Percentiles rank a stretch among this genome's conserved stretches.
These are phyloP conservation scores for Avena insularis DNA, from an alignment of 176 grass and related monocot genomes.

Conservation along the genomic window DNA sequence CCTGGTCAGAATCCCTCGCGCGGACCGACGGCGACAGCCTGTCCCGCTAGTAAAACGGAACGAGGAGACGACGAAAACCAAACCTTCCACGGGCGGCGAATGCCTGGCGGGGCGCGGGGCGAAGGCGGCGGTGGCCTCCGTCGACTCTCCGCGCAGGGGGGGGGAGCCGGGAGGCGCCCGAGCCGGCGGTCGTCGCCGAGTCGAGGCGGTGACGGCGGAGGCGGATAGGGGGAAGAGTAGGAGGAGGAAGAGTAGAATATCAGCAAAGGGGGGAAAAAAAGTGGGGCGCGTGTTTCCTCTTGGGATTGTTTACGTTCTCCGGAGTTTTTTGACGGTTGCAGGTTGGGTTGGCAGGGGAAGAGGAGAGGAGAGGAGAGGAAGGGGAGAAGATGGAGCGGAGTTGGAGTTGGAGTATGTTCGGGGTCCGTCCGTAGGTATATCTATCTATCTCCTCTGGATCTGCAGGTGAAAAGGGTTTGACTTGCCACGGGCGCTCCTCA, in stretches of 20 bases:
- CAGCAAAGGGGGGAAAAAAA: not conserved
- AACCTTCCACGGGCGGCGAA: constrained; percentile 42
- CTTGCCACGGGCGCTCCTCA: not conserved
- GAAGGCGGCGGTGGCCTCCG: not conserved
- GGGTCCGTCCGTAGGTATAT: not conserved
- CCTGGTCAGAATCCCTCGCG: constrained; percentile 22
- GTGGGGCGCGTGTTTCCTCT: not conserved
- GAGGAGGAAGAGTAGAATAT: constrained; percentile 34
- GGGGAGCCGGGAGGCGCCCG: not conserved
- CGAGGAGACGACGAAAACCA: not conserved
- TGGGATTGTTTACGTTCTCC: not conserved
- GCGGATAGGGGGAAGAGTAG: constrained; percentile 43
- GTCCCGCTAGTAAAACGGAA: not conserved
- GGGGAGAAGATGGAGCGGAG: not conserved
- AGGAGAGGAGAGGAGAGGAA: not conserved
- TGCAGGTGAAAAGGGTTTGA: not conserved
- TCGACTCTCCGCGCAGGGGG: not conserved
- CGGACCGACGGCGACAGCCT: not conserved
- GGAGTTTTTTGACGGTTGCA: constrained; percentile 11
- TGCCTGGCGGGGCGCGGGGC: constrained; percentile 26
- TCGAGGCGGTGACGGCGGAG: constrained; percentile 41
- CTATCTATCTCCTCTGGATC: not conserved
- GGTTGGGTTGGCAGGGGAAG: not conserved
- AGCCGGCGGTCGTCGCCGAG: constrained; percentile 43
- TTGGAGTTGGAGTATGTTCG: not conserved